Conservation (phyloP, 2,329 filamentous ascomycete genomes). For the Hymenoscyphus albidus region DNA sequence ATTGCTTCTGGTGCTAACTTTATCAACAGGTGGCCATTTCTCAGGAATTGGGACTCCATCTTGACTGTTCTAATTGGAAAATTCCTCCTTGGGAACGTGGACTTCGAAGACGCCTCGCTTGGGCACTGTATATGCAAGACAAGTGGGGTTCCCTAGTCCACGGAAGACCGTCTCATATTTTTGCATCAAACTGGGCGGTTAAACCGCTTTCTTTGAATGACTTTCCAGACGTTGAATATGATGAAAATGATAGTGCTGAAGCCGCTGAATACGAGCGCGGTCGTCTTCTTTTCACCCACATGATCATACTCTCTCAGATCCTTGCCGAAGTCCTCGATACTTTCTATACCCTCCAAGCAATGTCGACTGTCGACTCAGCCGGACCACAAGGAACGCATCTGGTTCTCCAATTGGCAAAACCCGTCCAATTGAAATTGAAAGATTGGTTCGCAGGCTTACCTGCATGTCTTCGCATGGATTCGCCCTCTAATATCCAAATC, state of each 20-base stretch:
- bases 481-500: slow-evolving; percentile 38
- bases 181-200: slow-evolving; percentile 72
- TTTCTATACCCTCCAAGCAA: slow-evolving; percentile 77
- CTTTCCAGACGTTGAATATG: slow-evolving; percentile 69
- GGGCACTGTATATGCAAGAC: slow-evolving; percentile 64
- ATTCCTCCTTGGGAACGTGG: slow-evolving; percentile 61
- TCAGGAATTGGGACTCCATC: slow-evolving; percentile 56
- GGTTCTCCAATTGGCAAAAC: slow-evolving; percentile 72
- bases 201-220: slow-evolving; percentile 60
- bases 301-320: slow-evolving; percentile 71
- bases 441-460: slow-evolving; percentile 73
- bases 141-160: slow-evolving; percentile 62
- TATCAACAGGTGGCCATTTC: slow-evolving; percentile 41
- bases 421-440: slow-evolving; percentile 76
- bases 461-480: slow-evolving; percentile 63
- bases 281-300: slow-evolving; percentile 67
- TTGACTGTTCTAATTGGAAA: slow-evolving; percentile 59
- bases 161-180: slow-evolving; percentile 76
- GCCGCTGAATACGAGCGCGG: slow-evolving; percentile 61
- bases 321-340: slow-evolving; percentile 77
- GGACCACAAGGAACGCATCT: slow-evolving; percentile 67
- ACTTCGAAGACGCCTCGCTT: slow-evolving; percentile 58
- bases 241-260: slow-evolving; percentile 58
- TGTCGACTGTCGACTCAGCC: slow-evolving; percentile 62
- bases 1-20: too few species aligned